Evolutionary conservation across 2,329 filamentous ascomycete genomes (phyloP), one percentile per base, ranked within the genome.

Genomic region (Trichoderma sp.): DNA sequence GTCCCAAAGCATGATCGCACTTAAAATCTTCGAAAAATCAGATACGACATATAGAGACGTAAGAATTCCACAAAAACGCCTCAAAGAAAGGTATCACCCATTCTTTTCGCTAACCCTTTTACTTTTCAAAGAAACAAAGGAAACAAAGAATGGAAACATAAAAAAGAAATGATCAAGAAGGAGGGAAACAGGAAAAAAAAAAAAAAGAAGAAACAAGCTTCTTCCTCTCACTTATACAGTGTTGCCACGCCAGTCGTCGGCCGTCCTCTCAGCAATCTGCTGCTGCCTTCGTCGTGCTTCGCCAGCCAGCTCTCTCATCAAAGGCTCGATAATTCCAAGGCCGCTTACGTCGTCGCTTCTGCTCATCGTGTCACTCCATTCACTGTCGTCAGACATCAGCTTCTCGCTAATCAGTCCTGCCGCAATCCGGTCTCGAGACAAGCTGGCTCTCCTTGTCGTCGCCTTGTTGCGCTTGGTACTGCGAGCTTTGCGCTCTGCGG

Each of bases 241-340:
- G 53, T 67, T 33, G 31, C 58, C 55, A 16, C 63, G 63, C 63
- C 63, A 67, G n/a, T 67, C 63, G n/a, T 67, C 63, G 2, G 63
- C 63, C 10, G 63, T 67, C 19, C 63, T 49, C 63, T 67, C 63
- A 5, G 60, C 68, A 33, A 69, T n/a, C 43, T 69, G 55, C 61
- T 65, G 47, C 49, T 70, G 68, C 33, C 76, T 76, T 58, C 73
- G 73, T 61, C 75, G 56, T 31, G 73, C 71, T 56, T 73, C 74
- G 5, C 73, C 77, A 52, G 79, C 80, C 55, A 84, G 73, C 74
- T 83, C 82, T 67, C 80, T 77, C 80, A 84, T 84, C 58, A 84
- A 71, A 10, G 82, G 81, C 74, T 84, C 82, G 27, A 84, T 78
- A 5, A 77, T 75, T 31, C 80, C 81, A 68, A 83, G 72, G 5